Percentiles rank a stretch among this genome's conserved stretches.
Conservation (phyloP, 768 basidiomycete species). For the Strobilomyces dryophilus region DNA sequence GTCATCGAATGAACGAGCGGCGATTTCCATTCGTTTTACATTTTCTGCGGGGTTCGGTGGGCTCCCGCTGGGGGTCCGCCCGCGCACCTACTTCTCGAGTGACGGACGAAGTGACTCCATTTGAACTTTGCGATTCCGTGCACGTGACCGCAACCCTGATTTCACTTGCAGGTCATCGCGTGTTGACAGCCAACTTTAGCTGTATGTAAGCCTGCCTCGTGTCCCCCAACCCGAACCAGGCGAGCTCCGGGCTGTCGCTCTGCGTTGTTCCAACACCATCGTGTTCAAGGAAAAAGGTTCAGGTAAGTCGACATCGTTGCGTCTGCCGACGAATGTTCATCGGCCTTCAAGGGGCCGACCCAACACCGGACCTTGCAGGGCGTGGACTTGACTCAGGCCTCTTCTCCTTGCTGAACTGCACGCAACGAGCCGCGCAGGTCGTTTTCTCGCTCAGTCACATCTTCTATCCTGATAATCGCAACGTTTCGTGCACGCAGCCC, state of each 20-base stretch:
- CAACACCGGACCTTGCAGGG: neutral
- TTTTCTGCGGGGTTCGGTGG: neutral
- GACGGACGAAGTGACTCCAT: neutral
- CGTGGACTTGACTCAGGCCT: neutral
- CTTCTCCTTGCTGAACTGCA: constrained; percentile 5
- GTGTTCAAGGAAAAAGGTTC: constrained; percentile 16
- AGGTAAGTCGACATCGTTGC: constrained; percentile 18
- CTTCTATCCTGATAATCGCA: constrained; percentile 21
- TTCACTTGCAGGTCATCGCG: constrained; percentile 4
- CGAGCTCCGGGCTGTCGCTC: constrained; percentile 20
- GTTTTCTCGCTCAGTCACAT: constrained; percentile 23
- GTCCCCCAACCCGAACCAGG: constrained; percentile 23
- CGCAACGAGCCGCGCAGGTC: constrained; percentile 28
- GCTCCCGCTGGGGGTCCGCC: neutral
- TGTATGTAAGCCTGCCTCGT: constrained; percentile 32
- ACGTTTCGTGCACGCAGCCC: constrained; percentile 10
- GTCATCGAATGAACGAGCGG: neutral
- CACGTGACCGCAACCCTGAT: constrained; percentile 23
- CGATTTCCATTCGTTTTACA: neutral
- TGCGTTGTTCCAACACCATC: constrained; percentile 22
- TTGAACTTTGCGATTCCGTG: neutral
- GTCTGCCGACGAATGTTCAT: neutral
- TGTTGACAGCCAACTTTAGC: constrained; percentile 3
- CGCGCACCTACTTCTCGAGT: neutral
- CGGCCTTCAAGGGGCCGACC: neutral